phyloP scores from a whole-genome alignment of 1,139 yeast species.

The Geotrichum klebahnii region DNA sequence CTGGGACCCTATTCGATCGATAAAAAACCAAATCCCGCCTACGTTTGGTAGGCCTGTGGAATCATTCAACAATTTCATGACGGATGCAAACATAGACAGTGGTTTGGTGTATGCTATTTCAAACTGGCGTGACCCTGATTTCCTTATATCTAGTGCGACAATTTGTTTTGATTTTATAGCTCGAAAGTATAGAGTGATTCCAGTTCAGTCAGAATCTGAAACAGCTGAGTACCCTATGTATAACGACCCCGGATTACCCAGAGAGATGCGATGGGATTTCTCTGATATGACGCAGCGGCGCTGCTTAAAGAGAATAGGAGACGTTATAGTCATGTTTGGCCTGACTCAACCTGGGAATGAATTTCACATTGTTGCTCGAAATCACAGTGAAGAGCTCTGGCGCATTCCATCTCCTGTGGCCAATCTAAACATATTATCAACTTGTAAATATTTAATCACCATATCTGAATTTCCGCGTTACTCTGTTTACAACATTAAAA shows the following conservation, averaged over 20 bases:
- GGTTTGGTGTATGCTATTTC: conserved; percentile 8
- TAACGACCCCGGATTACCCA: conserved; percentile 4
- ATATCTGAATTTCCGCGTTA: conserved; percentile 1
- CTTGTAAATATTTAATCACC: background rate
- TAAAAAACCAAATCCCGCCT: conserved; percentile 13
- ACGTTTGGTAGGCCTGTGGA: conserved; percentile 9
- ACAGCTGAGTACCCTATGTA: conserved; percentile 4
- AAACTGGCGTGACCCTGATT: conserved; percentile 4
- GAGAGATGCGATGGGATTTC: conserved; percentile 8
- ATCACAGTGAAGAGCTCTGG: conserved; percentile 6
- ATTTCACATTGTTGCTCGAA: conserved; percentile 9
- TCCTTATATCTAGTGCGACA: background rate
- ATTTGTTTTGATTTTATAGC: conserved; percentile 7
- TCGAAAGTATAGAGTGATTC: conserved; percentile 15
- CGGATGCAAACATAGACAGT: conserved; percentile 8
- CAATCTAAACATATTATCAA: conserved; percentile 1
- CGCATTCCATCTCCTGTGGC: conserved; percentile 5
- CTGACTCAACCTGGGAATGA: conserved; percentile 3
- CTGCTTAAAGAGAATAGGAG: conserved; percentile 4
- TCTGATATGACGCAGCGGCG: conserved; percentile 8
- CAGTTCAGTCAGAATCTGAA: conserved; percentile 4
- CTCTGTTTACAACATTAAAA: conserved; percentile 2
- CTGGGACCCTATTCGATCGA: background rate
- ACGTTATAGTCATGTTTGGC: conserved; percentile 12
- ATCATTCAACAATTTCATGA: conserved; percentile 5